Evolutionary conservation across 2,329 filamentous ascomycete genomes (phyloP).

Genomic region (Pseudogymnoascus verrucosus): DNA sequence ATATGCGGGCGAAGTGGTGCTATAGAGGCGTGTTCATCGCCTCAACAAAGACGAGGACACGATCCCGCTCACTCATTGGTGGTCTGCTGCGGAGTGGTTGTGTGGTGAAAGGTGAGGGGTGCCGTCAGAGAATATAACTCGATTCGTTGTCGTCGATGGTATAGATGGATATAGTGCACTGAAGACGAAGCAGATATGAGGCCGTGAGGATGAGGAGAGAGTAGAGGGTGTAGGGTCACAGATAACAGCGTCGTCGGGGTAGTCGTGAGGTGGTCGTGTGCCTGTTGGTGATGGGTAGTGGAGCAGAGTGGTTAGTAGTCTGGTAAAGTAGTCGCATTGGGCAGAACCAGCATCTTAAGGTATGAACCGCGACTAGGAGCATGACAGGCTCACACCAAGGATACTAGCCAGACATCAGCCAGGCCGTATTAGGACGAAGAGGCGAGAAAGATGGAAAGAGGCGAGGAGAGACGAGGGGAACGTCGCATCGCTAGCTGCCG

Average conservation of each 20-base stretch:
- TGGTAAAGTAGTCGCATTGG: constrained; percentile 8
- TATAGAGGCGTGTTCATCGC: constrained; percentile 27
- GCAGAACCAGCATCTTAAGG: constrained; percentile 7
- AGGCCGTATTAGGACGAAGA: constrained; percentile 1
- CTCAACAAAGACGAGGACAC: constrained; percentile 26
- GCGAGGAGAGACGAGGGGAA: not conserved
- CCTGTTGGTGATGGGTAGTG: constrained; percentile 5
- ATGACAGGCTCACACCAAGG: not conserved
- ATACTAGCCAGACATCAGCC: not conserved
- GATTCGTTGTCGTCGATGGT: not conserved
- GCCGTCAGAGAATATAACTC: not conserved
- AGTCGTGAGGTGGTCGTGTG: constrained; percentile 2
- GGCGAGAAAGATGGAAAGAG: constrained; percentile 6
- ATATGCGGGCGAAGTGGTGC: not conserved
- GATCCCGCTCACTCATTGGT: constrained; percentile 26
- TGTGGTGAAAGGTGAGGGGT: not conserved
- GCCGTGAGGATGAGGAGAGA: not conserved
- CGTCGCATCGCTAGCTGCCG: not conserved
- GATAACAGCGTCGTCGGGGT: not conserved
- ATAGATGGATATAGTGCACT: not conserved
- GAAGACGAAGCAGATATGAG: not conserved
- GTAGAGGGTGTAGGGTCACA: not conserved
- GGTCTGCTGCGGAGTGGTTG: not conserved
- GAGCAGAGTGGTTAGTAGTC: constrained; percentile 2
- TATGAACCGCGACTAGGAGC: constrained; percentile 3